Percentiles rank a stretch among this genome's conserved stretches.
Evolutionary conservation across 2,329 filamentous ascomycete species (phyloP).

Genomic region (Ciborinia camelliae): DNA sequence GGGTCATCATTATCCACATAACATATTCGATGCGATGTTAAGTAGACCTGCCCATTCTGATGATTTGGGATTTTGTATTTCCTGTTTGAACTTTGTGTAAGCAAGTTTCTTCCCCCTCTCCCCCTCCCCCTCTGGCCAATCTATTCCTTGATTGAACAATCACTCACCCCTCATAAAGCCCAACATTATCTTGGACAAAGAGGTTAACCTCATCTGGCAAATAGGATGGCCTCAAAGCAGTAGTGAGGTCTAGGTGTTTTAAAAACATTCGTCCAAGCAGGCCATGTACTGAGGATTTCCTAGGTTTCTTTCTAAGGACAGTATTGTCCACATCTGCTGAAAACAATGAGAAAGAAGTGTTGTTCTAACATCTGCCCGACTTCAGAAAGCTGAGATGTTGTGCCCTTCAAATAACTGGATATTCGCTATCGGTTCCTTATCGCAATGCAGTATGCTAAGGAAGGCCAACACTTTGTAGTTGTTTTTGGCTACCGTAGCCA

Average conservation of each 20-base stretch:
- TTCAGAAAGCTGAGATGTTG: not conserved
- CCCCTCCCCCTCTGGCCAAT: too few relatives aligned
- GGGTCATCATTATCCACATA: slow-evolving; percentile 90
- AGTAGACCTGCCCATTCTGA: slow-evolving; percentile 92
- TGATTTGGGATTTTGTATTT: slow-evolving; percentile 94
- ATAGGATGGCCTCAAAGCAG: slow-evolving; percentile 87
- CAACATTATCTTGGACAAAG: slow-evolving; percentile 96
- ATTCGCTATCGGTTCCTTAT: slow-evolving; percentile 1
- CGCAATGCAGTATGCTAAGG: not conserved
- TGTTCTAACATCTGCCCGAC: not conserved
- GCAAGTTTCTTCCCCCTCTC: not conserved
- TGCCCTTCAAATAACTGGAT: not conserved
- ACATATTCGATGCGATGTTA: slow-evolving; percentile 93
- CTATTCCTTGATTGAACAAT: not conserved
- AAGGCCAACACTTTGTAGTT: not conserved
- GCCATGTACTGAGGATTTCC: slow-evolving; percentile 34
- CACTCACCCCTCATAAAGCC: slow-evolving; percentile 91
- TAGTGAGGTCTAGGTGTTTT: slow-evolving; percentile 92
- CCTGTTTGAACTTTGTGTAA: slow-evolving; percentile 44
- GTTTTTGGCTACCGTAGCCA: not conserved
- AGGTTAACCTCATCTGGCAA: slow-evolving; percentile 90
- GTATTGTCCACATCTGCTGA: slow-evolving; percentile 5
- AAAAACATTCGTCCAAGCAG: slow-evolving; percentile 86
- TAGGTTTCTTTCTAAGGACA: slow-evolving; percentile 7
- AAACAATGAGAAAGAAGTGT: not conserved